Conservation (phyloP, 257 asterid species). For the Thymus mandschuricus region DNA sequence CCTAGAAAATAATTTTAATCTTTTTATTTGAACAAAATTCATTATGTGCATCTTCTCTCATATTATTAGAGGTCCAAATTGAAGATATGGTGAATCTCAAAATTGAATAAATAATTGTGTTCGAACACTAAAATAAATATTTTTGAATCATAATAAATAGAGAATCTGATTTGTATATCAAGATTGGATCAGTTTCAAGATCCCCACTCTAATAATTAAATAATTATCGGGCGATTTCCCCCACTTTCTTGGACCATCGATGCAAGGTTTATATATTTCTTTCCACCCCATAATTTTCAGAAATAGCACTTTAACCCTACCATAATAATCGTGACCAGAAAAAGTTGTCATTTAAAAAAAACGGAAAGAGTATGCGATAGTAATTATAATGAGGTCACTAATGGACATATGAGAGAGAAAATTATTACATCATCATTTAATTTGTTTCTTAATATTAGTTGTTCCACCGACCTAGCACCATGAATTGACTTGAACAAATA, state of each 20-base stretch:
- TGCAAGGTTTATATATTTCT: too few relatives aligned
- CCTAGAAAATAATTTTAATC: too few relatives aligned
- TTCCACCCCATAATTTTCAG: neutral
- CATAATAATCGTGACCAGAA: too few relatives aligned
- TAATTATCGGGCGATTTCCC: conserved; percentile 7
- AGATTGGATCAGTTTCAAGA: neutral
- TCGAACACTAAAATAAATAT: neutral
- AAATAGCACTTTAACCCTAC: neutral
- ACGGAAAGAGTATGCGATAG: too few relatives aligned
- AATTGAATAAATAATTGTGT: too few relatives aligned
- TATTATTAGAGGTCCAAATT: neutral
- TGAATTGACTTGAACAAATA: neutral
- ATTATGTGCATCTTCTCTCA: neutral
- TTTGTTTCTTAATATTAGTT: neutral
- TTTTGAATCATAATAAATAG: neutral
- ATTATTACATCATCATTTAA: too few relatives aligned
- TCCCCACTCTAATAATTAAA: neutral
- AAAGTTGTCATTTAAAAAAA: too few relatives aligned
- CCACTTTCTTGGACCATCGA: conserved; percentile 21
- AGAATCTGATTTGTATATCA: neutral
- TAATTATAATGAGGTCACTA: neutral
- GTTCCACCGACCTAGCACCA: neutral
- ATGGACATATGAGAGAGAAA: neutral
- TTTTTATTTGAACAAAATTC: too few relatives aligned
- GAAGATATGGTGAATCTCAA: neutral